Base-by-base conservation (phyloP, 1,284 basidiomycete genomes). In the Ceratobasidium sp. region DNA sequence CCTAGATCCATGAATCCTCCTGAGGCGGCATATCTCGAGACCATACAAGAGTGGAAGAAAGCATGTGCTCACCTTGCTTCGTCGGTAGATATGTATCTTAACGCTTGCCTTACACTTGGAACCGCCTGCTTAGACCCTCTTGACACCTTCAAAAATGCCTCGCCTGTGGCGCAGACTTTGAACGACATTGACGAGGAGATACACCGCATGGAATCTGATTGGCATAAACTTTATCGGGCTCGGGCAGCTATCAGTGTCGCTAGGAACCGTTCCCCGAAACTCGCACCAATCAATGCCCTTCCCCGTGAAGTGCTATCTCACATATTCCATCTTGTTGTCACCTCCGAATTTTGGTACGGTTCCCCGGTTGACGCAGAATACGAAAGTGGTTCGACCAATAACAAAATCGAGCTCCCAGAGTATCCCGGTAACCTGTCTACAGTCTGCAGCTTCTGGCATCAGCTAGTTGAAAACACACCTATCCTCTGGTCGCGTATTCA, bases 401-500 rank as follows among this genome's bases (percentile, higher is more conserved):
- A 2, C 16, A 16, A 22, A 34, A 11, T 31, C 11, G 6, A 51
- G 16, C 48, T 14, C 11, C 31, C 58, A 14, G 13, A 37, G 16
- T 31, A 61, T 19, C 69, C 9, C n/a, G 16, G 51, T 16, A n/a
- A 2, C 19, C 31, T 72, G 2, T 48, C 58, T 29, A 14, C 29
- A 19, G 65, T 68, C 16, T 68, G 65, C 19, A 19, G 5, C 11
- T 46, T n/a, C 53, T 68, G 65, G 65, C 37, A 22, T 4, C 65
- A 56, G 14, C 22, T 56, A 34, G 27, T 54, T 0, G 27, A 22
- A 4, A 27, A 29, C 24, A 41, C 34, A 0, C 27, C 49, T 41
- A 7, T 22, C 16, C 49, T 68, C 16, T 68, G 65, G 65, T 68
- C 65, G 11, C 65, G 24, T 19, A 56, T 68, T 24, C 37, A 68